Base-by-base conservation (phyloP, 495 filamentous ascomycete genomes). In the Aspergillus avenaceus region DNA sequence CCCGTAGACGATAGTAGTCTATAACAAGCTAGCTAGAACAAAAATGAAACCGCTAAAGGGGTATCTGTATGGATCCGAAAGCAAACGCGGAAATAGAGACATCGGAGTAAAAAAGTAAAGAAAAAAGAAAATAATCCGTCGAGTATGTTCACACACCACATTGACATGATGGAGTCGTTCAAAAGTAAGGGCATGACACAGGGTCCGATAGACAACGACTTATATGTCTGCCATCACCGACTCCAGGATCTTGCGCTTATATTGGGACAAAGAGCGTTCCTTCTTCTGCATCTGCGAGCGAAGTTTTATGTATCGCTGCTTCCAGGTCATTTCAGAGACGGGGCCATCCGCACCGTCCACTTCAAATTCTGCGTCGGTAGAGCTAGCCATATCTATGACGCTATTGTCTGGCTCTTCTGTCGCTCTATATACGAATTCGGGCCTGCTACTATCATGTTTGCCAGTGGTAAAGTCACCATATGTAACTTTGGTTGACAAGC, bases 171-270 rank as follows among this genome's bases (percentile, higher is more conserved):
- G 28, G 34, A 19, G n/a, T n/a, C n/a, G n/a, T n/a, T n/a, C n/a
- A n/a, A n/a, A n/a, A n/a, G n/a, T n/a, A n/a, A n/a, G n/a, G n/a
- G n/a, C n/a, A n/a, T n/a, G n/a, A n/a, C n/a, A n/a, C n/a, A n/a
- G 16, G 3, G 19, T 9, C 38, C 4, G 14, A 6, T 11, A 21
- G 16, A 6, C 24, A 21, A 8, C 16, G 28, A 16, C n/a, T 58
- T 54, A 76, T 31, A 76, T 65, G 40, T 76, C 73, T 41, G 71
- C 71, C 75, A 82, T 77, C 16, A 82, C 79, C 3, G 77, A 80
- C 55, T 82, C 76, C 6, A 82, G 57, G 14, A 82, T 78, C 46
- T 71, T 79, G 25, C 78, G 72, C 50, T 74, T 78, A 42, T 81
- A 73, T 22, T 70, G 61, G 4, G 68, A 73, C 44, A 78, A 49